phyloP scores from a whole-genome alignment of 371 early-diverging fungal species.

The Dichotomocladium elegans region DNA sequence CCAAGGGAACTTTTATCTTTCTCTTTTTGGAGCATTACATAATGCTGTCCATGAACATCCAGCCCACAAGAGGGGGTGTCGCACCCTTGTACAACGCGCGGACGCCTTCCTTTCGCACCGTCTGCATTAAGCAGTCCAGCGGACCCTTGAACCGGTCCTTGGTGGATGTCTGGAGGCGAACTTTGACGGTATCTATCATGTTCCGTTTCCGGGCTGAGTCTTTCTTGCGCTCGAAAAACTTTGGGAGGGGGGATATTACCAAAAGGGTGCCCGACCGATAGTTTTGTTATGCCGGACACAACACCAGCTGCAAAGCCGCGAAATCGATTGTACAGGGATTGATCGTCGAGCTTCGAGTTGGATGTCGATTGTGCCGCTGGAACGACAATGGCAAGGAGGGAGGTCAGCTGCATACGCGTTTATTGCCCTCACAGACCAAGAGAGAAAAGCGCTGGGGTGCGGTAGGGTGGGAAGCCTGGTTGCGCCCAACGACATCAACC shows the following conservation, averaged over 20 bases:
- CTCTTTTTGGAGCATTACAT: constrained; percentile 45
- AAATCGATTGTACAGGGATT: constrained; percentile 53
- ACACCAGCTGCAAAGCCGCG: constrained; percentile 78
- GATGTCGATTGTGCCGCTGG: constrained; percentile 10
- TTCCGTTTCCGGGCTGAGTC: no score
- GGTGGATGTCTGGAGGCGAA: constrained; percentile 77
- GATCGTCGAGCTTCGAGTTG: constrained; percentile 35
- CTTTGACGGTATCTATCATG: constrained; percentile 68
- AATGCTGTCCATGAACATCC: constrained; percentile 89
- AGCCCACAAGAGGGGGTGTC: constrained; percentile 90
- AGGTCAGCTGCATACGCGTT: background rate
- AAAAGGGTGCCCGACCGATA: constrained; percentile 80
- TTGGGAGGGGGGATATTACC: constrained; percentile 50
- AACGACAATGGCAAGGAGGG: background rate
- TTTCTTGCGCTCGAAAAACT: no score
- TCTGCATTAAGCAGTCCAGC: constrained; percentile 74
- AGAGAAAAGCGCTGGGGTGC: background rate
- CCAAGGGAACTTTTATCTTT: background rate
- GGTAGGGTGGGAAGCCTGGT: no score
- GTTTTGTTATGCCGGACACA: constrained; percentile 77
- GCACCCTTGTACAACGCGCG: constrained; percentile 89
- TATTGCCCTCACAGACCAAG: background rate
- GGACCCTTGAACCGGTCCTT: constrained; percentile 85
- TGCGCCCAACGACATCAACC: no score
- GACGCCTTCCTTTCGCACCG: constrained; percentile 73